These are phyloP conservation scores for Neonectria coccinea DNA, from an alignment of 2,329 filamentous ascomycete species.

Conservation along the genomic window DNA sequence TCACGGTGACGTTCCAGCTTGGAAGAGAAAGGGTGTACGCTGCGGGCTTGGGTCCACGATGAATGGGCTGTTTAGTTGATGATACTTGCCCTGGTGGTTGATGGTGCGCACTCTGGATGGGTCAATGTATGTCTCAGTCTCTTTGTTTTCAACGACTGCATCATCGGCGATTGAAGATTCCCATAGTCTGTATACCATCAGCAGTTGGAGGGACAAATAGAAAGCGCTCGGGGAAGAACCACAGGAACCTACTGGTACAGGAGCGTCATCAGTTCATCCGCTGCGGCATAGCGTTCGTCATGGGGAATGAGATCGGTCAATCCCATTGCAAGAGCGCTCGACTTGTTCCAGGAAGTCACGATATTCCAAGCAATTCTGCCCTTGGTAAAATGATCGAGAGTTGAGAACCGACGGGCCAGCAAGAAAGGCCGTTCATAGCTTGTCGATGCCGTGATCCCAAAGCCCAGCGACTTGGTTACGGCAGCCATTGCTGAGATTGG, in stretches of 20 bases:
- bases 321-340: slow-evolving; percentile 23
- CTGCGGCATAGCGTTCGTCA: slow-evolving; percentile 22
- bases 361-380: slow-evolving; percentile 26
- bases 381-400: slow-evolving; percentile 26
- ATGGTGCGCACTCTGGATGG: slow-evolving; percentile 65
- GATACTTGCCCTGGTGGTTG: slow-evolving; percentile 69
- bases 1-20: slow-evolving; percentile 68
- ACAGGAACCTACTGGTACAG: slow-evolving; percentile 16
- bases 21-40: slow-evolving; percentile 69
- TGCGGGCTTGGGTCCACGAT: slow-evolving; percentile 56
- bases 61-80: slow-evolving; percentile 38
- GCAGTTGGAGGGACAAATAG: neutral
- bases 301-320: slow-evolving; percentile 20
- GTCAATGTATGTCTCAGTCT: slow-evolving; percentile 58
- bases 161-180: slow-evolving; percentile 24
- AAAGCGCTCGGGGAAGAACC: neutral
- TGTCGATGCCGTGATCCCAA: slow-evolving; percentile 73
- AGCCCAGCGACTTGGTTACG: slow-evolving; percentile 70
- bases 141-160: slow-evolving; percentile 50
- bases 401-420: slow-evolving; percentile 24
- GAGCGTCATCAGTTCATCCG: slow-evolving; percentile 24
- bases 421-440: slow-evolving; percentile 44
- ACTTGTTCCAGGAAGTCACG: slow-evolving; percentile 26
- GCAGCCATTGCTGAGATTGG: slow-evolving; percentile 72
- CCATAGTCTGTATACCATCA: slow-evolving; percentile 18